Percentiles rank a stretch among this genome's conserved stretches.
Conservation (phyloP, 176 grass and related monocot species). For the Ampelocalamus luodianensis region DNA sequence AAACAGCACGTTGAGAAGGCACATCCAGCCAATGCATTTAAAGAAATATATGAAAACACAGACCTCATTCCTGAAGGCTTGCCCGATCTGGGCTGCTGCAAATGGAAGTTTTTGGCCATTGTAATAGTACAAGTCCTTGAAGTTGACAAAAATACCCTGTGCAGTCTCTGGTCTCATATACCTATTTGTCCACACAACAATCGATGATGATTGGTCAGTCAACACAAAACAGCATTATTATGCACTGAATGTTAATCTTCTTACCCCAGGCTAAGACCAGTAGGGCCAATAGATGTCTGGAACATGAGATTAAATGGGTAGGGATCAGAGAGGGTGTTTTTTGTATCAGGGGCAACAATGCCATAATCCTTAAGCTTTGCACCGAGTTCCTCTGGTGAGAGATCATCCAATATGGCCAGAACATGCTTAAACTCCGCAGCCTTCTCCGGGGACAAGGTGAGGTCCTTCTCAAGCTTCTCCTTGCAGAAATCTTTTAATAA, state of each 20-base stretch:
- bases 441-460: slow-evolving; percentile 60
- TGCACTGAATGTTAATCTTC: slow-evolving; percentile 22
- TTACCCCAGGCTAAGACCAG: slow-evolving; percentile 75
- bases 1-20: background rate
- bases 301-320: slow-evolving; percentile 96
- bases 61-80: slow-evolving; percentile 86
- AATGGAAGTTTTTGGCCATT: slow-evolving; percentile 88
- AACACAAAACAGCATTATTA: slow-evolving; percentile 16
- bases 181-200: slow-evolving; percentile 46
- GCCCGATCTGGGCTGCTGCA: slow-evolving; percentile 76
- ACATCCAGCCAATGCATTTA: background rate
- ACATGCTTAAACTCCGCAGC: slow-evolving; percentile 62
- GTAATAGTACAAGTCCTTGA: slow-evolving; percentile 86
- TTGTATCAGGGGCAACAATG: slow-evolving; percentile 75
- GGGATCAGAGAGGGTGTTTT: slow-evolving; percentile 73
- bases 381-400: slow-evolving; percentile 68
- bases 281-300: slow-evolving; percentile 84
- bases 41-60: background rate
- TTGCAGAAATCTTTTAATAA: slow-evolving; percentile 84
- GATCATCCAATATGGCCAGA: slow-evolving; percentile 67
- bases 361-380: slow-evolving; percentile 77
- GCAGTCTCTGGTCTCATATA: slow-evolving; percentile 91
- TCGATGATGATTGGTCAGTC: background rate
- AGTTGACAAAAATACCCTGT: slow-evolving; percentile 93
- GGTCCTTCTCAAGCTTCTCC: slow-evolving; percentile 84